Evolutionary conservation across 768 basidiomycete genomes (phyloP).

Genomic region (Phaffia tasmanica): DNA sequence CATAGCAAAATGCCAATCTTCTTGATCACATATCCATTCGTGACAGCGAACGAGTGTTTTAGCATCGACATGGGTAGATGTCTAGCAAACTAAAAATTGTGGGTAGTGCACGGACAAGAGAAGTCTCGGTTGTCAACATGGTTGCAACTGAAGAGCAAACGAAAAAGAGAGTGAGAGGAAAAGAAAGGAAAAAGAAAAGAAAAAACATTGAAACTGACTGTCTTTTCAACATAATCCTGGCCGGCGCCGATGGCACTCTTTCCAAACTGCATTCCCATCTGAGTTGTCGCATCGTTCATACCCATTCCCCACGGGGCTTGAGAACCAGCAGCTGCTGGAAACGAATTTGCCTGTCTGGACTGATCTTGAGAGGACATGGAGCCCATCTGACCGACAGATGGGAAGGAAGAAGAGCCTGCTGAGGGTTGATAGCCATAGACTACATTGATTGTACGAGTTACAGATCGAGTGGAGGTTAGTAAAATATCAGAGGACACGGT

Average conservation of each 20-base stretch:
- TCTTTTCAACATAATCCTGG: slow-evolving; percentile 89
- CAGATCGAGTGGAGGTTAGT: too few relatives aligned
- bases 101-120: too few relatives aligned
- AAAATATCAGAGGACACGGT: too few relatives aligned
- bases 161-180: slow-evolving; percentile 10
- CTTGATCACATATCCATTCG: slow-evolving; percentile 83
- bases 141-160: not conserved
- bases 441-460: too few relatives aligned
- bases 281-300: slow-evolving; percentile 83
- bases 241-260: slow-evolving; percentile 83
- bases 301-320: slow-evolving; percentile 40
- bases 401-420: too few relatives aligned
- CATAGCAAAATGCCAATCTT: slow-evolving; percentile 84
- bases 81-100: slow-evolving; percentile 54
- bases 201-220: slow-evolving; percentile 47
- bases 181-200: not conserved
- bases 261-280: slow-evolving; percentile 92
- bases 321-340: too few relatives aligned
- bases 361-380: too few relatives aligned
- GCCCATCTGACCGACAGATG: too few relatives aligned
- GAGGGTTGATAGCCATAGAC: too few relatives aligned
- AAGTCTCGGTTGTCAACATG: not conserved
- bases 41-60: slow-evolving; percentile 90
- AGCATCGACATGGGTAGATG: slow-evolving; percentile 63
- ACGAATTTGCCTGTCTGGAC: too few relatives aligned